Evolutionary conservation across 768 basidiomycete genomes (phyloP), one percentile per base, ranked within the genome.

Genomic region (Panaeolus cyanescens): DNA sequence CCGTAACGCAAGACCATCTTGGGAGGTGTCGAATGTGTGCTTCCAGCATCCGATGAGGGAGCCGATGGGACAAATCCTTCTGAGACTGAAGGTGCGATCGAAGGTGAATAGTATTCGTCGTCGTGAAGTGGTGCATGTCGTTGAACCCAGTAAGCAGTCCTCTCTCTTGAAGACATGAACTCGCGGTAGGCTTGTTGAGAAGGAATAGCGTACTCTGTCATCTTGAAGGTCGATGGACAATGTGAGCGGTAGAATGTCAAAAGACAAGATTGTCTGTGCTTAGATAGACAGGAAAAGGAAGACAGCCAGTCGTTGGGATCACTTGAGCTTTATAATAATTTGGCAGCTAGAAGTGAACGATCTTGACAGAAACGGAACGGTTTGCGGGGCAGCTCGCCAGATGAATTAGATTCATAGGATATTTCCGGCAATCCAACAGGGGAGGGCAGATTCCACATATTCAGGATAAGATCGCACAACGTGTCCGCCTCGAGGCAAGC

Each of bases 1-100:
- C 76, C 79, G 70, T 86, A 92, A 58, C 83, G 83, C 66, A 92
- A 74, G 61, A 91, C 74, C 88, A 92, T 90, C 67, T 83, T 85
- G 3, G 91, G 90, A 1, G 91, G 91, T 10, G 85, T 66, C 7
- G 84, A 85, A 63, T 76, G 74, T 8, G 80, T 75, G 68, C 83
- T 85, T 60, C 75, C 82, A 2, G 76, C 79, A 39, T 82, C 82
- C 33, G 83, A 84, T 32, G 77, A 73, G 4, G 82, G 79, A 17
- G 79, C 75, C 20, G 77, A 73, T 13, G 76, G 75, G 19, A 76
- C 65, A 59, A 73, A 68, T n/a, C 77, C 81, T 37, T 82, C 71
- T 32, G 86, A 70, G 32, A 74, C 79, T 34, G 84, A 79, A 4
- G 86, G 87, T 4, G 86, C 82, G 22, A 78, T 74, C 37, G 87